A percentile compares a stretch with the other conserved stretches of the same genome.
Evolutionary conservation across 2,329 filamentous ascomycete genomes (phyloP).

Genomic region (Talaromyces albobiverticillius): DNA sequence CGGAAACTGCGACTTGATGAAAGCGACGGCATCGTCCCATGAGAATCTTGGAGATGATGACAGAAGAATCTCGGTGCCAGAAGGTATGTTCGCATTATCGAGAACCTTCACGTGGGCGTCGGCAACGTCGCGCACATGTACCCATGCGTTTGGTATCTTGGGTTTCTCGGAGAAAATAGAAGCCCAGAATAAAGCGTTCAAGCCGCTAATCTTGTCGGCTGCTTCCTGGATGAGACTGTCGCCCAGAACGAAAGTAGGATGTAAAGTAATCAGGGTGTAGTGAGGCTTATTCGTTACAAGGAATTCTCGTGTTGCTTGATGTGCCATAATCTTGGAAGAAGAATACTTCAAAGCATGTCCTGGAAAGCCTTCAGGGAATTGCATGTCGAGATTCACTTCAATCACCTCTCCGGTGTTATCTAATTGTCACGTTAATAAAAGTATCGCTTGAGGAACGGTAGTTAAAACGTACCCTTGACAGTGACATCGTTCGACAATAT

Average conservation of each 20-base stretch:
- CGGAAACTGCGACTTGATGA: neutral
- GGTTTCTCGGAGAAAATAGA: constrained; percentile 18
- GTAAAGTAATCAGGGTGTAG: constrained; percentile 22
- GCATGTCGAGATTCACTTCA: too few relatives aligned
- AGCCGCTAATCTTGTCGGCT: constrained; percentile 12
- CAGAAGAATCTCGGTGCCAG: neutral
- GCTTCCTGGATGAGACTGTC: constrained; percentile 21
- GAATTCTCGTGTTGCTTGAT: constrained; percentile 23
- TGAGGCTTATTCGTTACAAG: constrained; percentile 16
- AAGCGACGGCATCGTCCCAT: neutral
- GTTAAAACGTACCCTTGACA: neutral
- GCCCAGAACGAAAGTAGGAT: constrained; percentile 23
- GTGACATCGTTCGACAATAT: neutral
- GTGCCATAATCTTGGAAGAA: constrained; percentile 25
- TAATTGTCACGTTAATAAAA: neutral
- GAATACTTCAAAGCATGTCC: neutral
- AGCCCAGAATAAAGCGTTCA: neutral
- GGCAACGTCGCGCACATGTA: constrained; percentile 26
- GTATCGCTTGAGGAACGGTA: neutral
- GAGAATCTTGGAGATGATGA: neutral
- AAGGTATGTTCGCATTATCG: constrained; percentile 14
- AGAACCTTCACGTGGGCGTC: constrained; percentile 25
- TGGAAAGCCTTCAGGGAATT: too few relatives aligned
- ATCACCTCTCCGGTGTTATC: neutral
- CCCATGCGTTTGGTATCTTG: constrained; percentile 4